Conservation (phyloP, 805 yeast genomes). For the Yamadazyma laniorum region DNA sequence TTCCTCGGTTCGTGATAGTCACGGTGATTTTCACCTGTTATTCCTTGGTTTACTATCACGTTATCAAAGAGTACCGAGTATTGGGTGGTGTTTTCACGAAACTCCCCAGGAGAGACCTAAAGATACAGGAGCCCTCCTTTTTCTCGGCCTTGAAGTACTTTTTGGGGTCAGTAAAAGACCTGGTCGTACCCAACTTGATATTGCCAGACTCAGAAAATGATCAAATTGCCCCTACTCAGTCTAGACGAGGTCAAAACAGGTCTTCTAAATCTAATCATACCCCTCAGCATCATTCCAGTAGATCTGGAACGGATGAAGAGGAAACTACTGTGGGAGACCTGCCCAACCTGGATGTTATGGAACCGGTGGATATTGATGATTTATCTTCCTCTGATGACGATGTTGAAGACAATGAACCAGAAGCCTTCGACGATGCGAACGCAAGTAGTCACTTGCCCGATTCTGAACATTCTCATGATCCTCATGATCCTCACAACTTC, state of each 20-base stretch:
- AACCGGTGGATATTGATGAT: conserved; percentile 29
- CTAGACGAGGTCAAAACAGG: background rate
- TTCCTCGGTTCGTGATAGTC: conserved; percentile 69
- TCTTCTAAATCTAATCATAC: background rate
- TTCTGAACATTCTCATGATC: conserved; percentile 13
- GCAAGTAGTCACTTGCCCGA: conserved; percentile 16
- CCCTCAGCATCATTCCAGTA: background rate
- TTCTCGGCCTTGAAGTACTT: conserved; percentile 33
- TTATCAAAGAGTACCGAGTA: conserved; percentile 56
- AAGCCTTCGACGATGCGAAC: background rate
- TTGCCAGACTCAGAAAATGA: conserved; percentile 24
- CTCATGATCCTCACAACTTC: background rate
- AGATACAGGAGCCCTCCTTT: conserved; percentile 29
- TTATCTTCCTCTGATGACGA: conserved; percentile 15
- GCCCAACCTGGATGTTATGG: background rate
- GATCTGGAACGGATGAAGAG: background rate
- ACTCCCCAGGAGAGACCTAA: conserved; percentile 13
- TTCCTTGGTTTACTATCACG: conserved; percentile 68
- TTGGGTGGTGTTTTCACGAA: conserved; percentile 49
- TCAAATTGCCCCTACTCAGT: background rate
- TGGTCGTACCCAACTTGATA: conserved; percentile 25
- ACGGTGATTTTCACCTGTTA: conserved; percentile 63
- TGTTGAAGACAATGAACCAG: conserved; percentile 20
- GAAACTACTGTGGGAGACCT: conserved; percentile 3
- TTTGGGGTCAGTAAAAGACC: conserved; percentile 20